These are phyloP conservation scores for Didymella exigua DNA, from an alignment of 2,329 filamentous ascomycete genomes.

Conservation along the genomic window DNA sequence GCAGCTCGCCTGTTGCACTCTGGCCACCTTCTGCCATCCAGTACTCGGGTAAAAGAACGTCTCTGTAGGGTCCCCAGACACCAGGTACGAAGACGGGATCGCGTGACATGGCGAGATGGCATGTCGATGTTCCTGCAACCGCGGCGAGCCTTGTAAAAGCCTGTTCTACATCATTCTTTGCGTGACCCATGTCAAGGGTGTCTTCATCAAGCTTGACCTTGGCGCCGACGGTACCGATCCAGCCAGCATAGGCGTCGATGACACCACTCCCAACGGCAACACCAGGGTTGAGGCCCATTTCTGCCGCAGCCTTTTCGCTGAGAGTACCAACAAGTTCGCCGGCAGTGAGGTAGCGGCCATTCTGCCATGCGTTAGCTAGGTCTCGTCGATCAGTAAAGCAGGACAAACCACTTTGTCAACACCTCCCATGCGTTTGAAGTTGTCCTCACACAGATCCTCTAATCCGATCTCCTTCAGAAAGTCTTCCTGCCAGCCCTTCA, in stretches of 20 bases:
- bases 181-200: slow-evolving; percentile 68
- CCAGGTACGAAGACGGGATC: slow-evolving; percentile 92
- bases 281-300: slow-evolving; percentile 83
- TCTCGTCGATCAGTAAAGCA: slow-evolving; percentile 24
- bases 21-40: slow-evolving; percentile 99
- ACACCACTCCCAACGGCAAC: slow-evolving; percentile 95
- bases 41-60: slow-evolving; percentile 87
- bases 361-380: slow-evolving; percentile 64
- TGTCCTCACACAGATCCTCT: slow-evolving; percentile 79
- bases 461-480: slow-evolving; percentile 88
- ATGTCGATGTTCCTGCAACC: slow-evolving; percentile 95
- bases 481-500: slow-evolving; percentile 98
- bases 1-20: slow-evolving; percentile 90
- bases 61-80: slow-evolving; percentile 96
- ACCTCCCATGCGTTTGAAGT: slow-evolving; percentile 92
- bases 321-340: slow-evolving; percentile 88
- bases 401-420: slow-evolving; percentile 88
- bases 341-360: slow-evolving; percentile 86
- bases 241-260: slow-evolving; percentile 97
- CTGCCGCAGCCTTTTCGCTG: slow-evolving; percentile 78
- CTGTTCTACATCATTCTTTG: slow-evolving; percentile 86
- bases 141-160: slow-evolving; percentile 92
- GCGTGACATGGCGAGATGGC: slow-evolving; percentile 93
- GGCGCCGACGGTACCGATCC: slow-evolving; percentile 98
- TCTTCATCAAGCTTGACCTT: slow-evolving; percentile 79